Conservation (phyloP, 257 asterid genomes). For the Rhazya stricta region DNA sequence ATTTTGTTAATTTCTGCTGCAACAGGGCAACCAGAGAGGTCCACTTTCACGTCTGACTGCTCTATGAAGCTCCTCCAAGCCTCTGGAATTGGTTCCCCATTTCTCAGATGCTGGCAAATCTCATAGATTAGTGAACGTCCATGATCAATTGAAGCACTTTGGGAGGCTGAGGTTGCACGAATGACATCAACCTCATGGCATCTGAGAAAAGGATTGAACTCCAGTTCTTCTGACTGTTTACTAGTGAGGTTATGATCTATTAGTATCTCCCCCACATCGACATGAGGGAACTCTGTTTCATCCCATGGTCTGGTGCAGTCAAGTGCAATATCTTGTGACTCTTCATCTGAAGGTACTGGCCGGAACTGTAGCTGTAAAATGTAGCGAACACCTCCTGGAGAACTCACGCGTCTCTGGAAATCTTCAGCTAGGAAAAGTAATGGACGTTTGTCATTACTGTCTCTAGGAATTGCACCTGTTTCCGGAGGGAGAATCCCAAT, state of each 20-base stretch:
- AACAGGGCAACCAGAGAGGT: constrained; percentile 76
- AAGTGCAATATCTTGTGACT: constrained; percentile 42
- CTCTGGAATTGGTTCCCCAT: constrained; percentile 68
- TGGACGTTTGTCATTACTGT: constrained; percentile 55
- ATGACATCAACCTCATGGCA: constrained; percentile 69
- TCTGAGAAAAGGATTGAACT: constrained; percentile 68
- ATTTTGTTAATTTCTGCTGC: constrained; percentile 31
- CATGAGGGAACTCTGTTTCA: constrained; percentile 47
- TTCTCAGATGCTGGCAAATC: constrained; percentile 77
- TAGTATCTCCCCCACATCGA: constrained; percentile 60
- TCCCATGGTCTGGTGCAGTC: constrained; percentile 91
- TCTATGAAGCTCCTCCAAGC: constrained; percentile 75
- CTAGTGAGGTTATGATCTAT: constrained; percentile 48
- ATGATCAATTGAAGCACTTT: constrained; percentile 85
- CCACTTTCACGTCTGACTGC: constrained; percentile 78
- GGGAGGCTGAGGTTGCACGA: constrained; percentile 64
- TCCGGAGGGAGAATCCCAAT: constrained; percentile 83
- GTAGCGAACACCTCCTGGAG: constrained; percentile 55
- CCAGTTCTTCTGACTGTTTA: constrained; percentile 58
- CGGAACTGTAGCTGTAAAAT: constrained; percentile 64
- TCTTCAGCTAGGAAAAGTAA: constrained; percentile 72
- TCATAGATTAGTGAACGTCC: constrained; percentile 78
- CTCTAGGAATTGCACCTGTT: constrained; percentile 82
- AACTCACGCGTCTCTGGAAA: constrained; percentile 57
- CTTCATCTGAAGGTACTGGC: constrained; percentile 52